A percentile compares a stretch with the other conserved stretches of the same genome.
phyloP scores from a whole-genome alignment of 2,329 filamentous ascomycete species.

The Colletotrichum sp. region DNA sequence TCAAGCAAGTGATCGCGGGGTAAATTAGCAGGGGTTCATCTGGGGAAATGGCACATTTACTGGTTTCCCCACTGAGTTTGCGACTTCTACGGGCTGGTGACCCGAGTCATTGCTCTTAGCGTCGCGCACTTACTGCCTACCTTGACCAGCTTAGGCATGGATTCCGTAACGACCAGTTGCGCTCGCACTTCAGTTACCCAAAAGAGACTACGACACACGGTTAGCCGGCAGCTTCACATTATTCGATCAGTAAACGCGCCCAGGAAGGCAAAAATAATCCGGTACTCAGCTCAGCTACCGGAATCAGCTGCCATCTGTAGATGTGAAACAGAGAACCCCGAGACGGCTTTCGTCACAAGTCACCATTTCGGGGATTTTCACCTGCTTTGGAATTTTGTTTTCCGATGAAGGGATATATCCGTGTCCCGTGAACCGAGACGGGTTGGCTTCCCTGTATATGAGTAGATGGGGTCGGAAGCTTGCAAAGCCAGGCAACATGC shows the following conservation, averaged over 20 bases:
- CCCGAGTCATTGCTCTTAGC: background rate
- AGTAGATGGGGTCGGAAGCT: background rate
- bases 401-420: background rate
- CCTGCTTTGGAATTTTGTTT: background rate
- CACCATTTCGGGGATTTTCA: background rate
- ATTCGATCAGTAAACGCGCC: background rate
- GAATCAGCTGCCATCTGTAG: background rate
- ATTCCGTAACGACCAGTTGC: background rate
- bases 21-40: background rate
- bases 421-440: background rate
- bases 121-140: background rate
- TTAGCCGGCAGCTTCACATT: background rate
- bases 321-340: background rate
- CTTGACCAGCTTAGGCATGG: background rate
- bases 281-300: background rate
- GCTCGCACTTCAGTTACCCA: background rate
- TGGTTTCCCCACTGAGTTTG: background rate
- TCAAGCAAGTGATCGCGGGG: background rate
- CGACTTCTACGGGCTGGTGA: background rate
- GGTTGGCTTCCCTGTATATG: background rate
- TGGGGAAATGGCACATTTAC: background rate
- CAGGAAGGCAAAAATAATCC: background rate
- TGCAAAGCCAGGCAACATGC: background rate
- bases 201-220: background rate
- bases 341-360: background rate